Percentiles rank a stretch among this genome's conserved stretches.
phyloP scores from a whole-genome alignment of 768 basidiomycete species.

The Lactarius deliciosus region DNA sequence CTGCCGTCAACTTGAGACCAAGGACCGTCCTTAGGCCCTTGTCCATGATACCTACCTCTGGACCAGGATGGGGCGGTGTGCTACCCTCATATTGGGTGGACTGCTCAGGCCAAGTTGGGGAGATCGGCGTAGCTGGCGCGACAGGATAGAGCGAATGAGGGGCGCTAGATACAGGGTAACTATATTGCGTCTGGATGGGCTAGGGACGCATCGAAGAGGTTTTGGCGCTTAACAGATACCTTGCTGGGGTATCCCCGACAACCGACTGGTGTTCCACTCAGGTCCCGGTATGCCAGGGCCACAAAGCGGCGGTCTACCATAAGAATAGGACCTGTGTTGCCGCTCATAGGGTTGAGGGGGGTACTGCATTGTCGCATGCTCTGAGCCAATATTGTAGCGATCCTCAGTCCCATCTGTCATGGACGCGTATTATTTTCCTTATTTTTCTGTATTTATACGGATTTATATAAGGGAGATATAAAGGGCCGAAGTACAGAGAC shows the following conservation, averaged over 20 bases:
- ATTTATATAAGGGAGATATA: too few species aligned
- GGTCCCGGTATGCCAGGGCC: constrained; percentile 24
- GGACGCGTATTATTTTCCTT: too few species aligned
- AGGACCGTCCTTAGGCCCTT: too few species aligned
- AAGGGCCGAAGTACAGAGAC: too few species aligned
- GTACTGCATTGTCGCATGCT: constrained; percentile 7
- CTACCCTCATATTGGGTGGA: constrained; percentile 21
- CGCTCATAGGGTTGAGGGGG: constrained; percentile 19
- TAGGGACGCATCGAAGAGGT: constrained; percentile 14
- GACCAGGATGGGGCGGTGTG: constrained; percentile 15
- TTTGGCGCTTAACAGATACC: constrained; percentile 10
- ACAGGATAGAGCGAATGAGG: constrained; percentile 21
- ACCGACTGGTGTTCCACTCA: constrained; percentile 19
- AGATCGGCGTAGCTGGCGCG: constrained; percentile 1
- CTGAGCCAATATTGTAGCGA: constrained; percentile 13
- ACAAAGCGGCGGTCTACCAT: constrained; percentile 18
- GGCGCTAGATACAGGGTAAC: constrained; percentile 16
- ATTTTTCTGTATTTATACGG: too few species aligned
- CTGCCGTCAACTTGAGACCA: too few species aligned
- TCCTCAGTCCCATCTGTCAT: constrained; percentile 18
- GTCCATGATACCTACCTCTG: not conserved
- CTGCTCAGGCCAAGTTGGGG: constrained; percentile 25
- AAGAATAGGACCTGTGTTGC: constrained; percentile 5
- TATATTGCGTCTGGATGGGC: constrained; percentile 14
- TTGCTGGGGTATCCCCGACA: constrained; percentile 9